phyloP scores from a whole-genome alignment of 768 basidiomycete genomes.

The Hydnomerulius pinastri region DNA sequence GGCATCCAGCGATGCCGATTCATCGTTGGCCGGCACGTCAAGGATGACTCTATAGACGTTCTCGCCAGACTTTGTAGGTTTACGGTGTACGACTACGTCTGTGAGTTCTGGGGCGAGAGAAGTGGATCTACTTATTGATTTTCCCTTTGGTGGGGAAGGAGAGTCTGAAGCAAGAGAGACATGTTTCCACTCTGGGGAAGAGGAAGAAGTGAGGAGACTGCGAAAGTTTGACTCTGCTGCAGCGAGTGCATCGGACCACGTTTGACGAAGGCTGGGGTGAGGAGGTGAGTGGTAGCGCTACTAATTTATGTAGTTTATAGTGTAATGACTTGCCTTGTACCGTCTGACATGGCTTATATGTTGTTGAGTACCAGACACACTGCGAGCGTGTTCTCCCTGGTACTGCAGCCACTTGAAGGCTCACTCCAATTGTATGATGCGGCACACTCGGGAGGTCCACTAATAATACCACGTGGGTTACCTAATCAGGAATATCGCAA shows the following conservation, averaged over 20 bases:
- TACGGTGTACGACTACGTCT: conserved; percentile 80
- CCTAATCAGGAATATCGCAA: too few relatives aligned
- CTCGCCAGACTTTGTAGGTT: conserved; percentile 67
- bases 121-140: conserved; percentile 53
- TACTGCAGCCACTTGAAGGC: conserved; percentile 12
- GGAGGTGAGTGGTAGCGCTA: background rate
- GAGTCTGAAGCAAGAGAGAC: conserved; percentile 51
- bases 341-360: conserved; percentile 50
- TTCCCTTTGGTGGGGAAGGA: conserved; percentile 57
- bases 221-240: conserved; percentile 78
- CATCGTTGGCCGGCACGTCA: conserved; percentile 69
- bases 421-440: too few relatives aligned
- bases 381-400: background rate
- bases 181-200: conserved; percentile 80
- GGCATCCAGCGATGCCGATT: conserved; percentile 62
- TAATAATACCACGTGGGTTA: too few relatives aligned
- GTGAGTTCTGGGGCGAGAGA: conserved; percentile 57
- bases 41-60: conserved; percentile 79
- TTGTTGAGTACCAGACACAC: background rate
- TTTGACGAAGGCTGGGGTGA: conserved; percentile 67
- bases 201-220: conserved; percentile 70
- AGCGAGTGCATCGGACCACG: conserved; percentile 77
- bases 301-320: background rate
- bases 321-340: conserved; percentile 48
- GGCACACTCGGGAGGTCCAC: too few relatives aligned